Conservation (phyloP, 1,139 yeast genomes). For the Candida smagusa region DNA sequence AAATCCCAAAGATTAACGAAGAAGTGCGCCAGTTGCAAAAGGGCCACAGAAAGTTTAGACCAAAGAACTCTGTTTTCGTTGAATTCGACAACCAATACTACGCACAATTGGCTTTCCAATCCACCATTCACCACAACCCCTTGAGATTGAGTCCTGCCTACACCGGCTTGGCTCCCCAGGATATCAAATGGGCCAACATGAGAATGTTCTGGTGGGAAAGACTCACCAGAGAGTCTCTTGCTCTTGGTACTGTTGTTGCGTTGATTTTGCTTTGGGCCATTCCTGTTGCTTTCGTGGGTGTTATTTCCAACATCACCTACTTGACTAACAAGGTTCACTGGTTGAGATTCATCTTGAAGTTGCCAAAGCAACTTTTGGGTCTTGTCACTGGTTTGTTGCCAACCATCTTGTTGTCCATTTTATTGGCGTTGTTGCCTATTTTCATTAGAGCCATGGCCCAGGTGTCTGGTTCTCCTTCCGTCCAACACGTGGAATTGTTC, state of each 20-base stretch:
- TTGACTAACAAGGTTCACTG: constrained; percentile 67
- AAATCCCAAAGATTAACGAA: constrained; percentile 51
- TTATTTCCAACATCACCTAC: constrained; percentile 76
- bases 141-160: constrained; percentile 46
- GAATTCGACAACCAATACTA: constrained; percentile 68
- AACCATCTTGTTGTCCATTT: constrained; percentile 71
- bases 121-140: constrained; percentile 53
- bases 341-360: constrained; percentile 63
- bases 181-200: constrained; percentile 66
- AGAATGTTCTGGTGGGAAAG: constrained; percentile 85
- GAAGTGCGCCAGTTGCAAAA: constrained; percentile 54
- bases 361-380: constrained; percentile 72
- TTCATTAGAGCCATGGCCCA: constrained; percentile 66
- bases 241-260: constrained; percentile 55
- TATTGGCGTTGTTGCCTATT: constrained; percentile 78
- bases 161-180: constrained; percentile 60
- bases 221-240: constrained; percentile 54
- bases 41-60: constrained; percentile 37
- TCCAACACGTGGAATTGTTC: constrained; percentile 63
- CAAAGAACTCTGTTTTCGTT: constrained; percentile 60
- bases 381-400: constrained; percentile 85
- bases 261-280: constrained; percentile 83
- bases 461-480: constrained; percentile 62
- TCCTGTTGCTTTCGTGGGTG: constrained; percentile 96
- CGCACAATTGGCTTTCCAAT: constrained; percentile 70